Base-by-base conservation (phyloP, 176 grass and related monocot species). In the Juncus inflexus region DNA sequence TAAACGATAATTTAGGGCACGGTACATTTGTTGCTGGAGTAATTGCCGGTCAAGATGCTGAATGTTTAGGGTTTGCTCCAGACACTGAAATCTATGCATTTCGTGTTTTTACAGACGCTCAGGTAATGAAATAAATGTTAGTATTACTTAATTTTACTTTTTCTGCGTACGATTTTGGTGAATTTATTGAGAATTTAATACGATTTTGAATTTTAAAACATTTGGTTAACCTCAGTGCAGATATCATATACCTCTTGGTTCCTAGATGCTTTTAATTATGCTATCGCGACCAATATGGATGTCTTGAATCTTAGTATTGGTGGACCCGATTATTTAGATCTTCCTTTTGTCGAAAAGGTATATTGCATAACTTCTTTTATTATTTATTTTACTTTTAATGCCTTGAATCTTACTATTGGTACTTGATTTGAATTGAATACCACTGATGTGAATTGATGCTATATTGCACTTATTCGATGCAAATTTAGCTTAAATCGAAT, bases 241-340 rank as follows among this genome's bases (percentile, higher is more conserved):
- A 87, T 97, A 86, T 97, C 92, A 67, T 97, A 97, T 76, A 97
- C 92, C 52, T 97, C 92, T 61, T 97, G 87, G 87, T 97, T 97
- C 76, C 86, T 97, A 66, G 92, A 97, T 84, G 92, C 92, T 83
- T 97, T 97, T 76, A 97, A 97, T 76, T 97, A 97, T 75, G 92
- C 85, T 12, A 97, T 97, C 64, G 92, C 92, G 7, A 97, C 64
- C 11, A 73, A 87, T 73, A 97, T 97, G 87, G 92, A 97, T 86
- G 92, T 97, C 54, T 65, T 97, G 78, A 97, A 97, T 79, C 80
- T 97, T 72, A 97, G 92, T 72, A 97, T 97, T 66, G 87, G 92
- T 37, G 87, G 92, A 50, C 87, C 92, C 75, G 92, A 97, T 83
- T 91, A 91, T 42, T 66, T 97, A 56, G 92, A 97, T 84, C 92